Conservation (phyloP, 805 yeast genomes). For the Yarrowia yakushimensis region DNA sequence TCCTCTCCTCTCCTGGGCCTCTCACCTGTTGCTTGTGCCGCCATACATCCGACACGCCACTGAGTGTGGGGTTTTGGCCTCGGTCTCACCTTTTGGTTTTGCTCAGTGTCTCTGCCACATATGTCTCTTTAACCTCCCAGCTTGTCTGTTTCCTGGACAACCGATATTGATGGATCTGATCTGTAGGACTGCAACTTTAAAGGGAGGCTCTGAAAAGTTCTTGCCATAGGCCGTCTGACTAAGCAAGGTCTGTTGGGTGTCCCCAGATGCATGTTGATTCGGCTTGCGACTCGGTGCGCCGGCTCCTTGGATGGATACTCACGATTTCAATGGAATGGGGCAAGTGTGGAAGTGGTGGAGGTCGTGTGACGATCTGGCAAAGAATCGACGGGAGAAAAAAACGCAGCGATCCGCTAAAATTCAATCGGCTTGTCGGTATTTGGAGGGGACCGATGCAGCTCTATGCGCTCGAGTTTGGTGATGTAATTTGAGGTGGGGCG, state of each 20-base stretch:
- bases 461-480: neutral
- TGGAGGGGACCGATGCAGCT: constrained; percentile 20
- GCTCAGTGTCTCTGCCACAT: neutral
- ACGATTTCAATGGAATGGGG: neutral
- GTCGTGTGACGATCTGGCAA: too few species aligned
- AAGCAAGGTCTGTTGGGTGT: too few species aligned
- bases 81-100: neutral
- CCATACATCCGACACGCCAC: neutral
- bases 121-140: neutral
- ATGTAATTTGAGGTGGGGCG: neutral
- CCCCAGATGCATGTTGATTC: neutral
- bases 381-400: neutral
- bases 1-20: neutral
- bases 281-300: neutral
- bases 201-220: neutral
- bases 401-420: neutral
- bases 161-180: constrained; percentile 1
- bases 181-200: neutral
- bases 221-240: too few species aligned
- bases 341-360: too few species aligned
- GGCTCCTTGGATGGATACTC: neutral
- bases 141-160: constrained; percentile 7
- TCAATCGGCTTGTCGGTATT: neutral
- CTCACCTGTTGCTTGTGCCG: neutral
- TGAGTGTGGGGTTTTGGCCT: neutral